A percentile compares a stretch with the other conserved stretches of the same genome.
Evolutionary conservation across 257 asterid genomes (phyloP).

Genomic region (Coffea eugenioides): DNA sequence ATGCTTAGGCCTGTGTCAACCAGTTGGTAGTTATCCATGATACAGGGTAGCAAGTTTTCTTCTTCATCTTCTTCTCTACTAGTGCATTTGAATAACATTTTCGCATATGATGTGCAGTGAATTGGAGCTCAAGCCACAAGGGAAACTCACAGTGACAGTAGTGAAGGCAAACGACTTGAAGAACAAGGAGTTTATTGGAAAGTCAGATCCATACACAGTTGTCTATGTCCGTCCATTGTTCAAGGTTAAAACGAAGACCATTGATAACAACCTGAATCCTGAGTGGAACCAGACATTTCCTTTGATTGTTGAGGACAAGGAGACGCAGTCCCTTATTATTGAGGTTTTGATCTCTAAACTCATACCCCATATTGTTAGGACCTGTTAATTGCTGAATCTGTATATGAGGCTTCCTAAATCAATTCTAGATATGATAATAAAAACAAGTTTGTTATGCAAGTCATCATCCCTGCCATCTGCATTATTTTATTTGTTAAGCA

Average conservation of each 20-base stretch:
- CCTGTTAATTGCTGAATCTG: constrained; percentile 7
- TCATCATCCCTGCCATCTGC: background rate
- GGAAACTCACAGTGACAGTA: constrained; percentile 65
- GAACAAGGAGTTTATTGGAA: constrained; percentile 92
- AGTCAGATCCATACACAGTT: constrained; percentile 90
- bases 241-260: constrained; percentile 85
- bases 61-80: background rate
- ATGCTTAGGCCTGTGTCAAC: background rate
- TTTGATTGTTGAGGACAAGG: constrained; percentile 94
- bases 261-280: constrained; percentile 92
- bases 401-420: background rate
- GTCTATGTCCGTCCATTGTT: constrained; percentile 80
- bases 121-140: constrained; percentile 98
- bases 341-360: constrained; percentile 59
- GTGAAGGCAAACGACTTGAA: constrained; percentile 70
- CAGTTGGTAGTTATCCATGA: background rate
- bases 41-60: background rate
- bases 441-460: background rate
- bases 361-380: background rate
- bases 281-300: constrained; percentile 79
- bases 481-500: too few relatives aligned
- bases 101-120: constrained; percentile 56
- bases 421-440: background rate
- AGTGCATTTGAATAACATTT: constrained; percentile 9
- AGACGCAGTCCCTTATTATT: constrained; percentile 73